Evolutionary conservation across 164 flowering plant genomes (phyloP).

Genomic region (Nymphaea thermarum): DNA sequence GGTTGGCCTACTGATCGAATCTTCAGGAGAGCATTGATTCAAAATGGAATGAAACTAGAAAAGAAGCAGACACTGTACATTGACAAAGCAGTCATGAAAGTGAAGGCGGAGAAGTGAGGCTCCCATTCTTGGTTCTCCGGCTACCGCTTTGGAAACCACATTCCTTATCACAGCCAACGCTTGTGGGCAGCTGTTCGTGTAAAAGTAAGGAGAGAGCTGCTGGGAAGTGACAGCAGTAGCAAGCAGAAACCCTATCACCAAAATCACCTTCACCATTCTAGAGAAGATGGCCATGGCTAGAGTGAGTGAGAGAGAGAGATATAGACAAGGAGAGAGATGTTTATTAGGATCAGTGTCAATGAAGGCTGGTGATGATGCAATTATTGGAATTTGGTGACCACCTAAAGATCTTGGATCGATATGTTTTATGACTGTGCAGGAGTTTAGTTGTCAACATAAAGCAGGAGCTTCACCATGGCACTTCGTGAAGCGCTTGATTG

Average conservation of each 20-base stretch:
- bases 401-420: too few species aligned
- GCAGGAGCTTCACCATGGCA: too few species aligned
- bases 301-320: not conserved
- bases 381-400: too few species aligned
- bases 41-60: too few species aligned
- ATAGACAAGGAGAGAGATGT: too few species aligned
- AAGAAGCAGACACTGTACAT: slow-evolving; percentile 3
- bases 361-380: too few species aligned
- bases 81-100: slow-evolving; percentile 17
- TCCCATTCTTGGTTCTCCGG: slow-evolving; percentile 10
- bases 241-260: not conserved
- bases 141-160: slow-evolving; percentile 6
- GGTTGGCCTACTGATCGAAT: too few species aligned
- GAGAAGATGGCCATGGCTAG: not conserved
- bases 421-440: too few species aligned
- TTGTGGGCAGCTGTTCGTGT: slow-evolving; percentile 7
- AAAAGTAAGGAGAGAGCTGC: slow-evolving; percentile 2
- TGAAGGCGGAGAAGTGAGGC: slow-evolving; percentile 13
- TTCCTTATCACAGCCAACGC: slow-evolving; percentile 10
- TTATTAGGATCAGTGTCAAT: too few species aligned
- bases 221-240: not conserved
- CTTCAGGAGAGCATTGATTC: too few species aligned
- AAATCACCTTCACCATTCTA: not conserved
- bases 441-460: too few species aligned
- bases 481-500: too few species aligned